Base-by-base conservation (phyloP, 371 early-diverging fungal genomes). In the Apophysomyces trapeziformis region DNA sequence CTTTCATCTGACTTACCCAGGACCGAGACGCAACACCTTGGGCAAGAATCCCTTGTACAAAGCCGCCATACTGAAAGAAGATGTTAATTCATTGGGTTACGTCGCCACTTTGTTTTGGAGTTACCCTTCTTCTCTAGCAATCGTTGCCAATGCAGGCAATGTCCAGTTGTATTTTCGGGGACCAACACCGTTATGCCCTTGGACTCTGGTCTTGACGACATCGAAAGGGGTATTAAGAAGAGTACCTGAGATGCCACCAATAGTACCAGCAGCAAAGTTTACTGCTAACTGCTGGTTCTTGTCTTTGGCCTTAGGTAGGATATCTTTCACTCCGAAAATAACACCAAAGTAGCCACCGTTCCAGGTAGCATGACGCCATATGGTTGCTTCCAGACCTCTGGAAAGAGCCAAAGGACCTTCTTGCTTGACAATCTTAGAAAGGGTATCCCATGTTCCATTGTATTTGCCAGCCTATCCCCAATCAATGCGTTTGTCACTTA, bases 121-220 rank as follows among this genome's bases (percentile, higher is more conserved):
- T 71, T 88, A 89, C 75, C 98, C 97, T 87, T 98, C 99, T 82
- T 96, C 97, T 64, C 87, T 86, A 58, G 87, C 90, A 63, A 98
- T 92, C n/a, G 86, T 87, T n/a, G 75, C 85, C n/a, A 96, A 70
- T 3, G 92, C 89, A 12, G 96, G 95, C 67, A 94, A 26, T 37
- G 95, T 87, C 92, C 96, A 96, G 84, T 90, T 92, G 79, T 97
- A 98, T 76, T 90, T 93, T 45, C 77, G 74, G 7, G 83, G 77
- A 11, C 84, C 83, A 37, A 75, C 80, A 45, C 86, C 86, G 36
- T 85, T 76, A 71, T 96, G 89, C 74, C 91, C 92, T 80, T 99
- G 99, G 57, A 99, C 89, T 66, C 99, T 87, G 1, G 98, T 95
- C 87, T 99, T 99, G 65, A 96, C 96, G 37, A 99, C 99, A 82